Evolutionary conservation across 148 eudicot species (phyloP), one percentile per base, ranked within the genome.

Genomic region (Persicaria maculosa): DNA sequence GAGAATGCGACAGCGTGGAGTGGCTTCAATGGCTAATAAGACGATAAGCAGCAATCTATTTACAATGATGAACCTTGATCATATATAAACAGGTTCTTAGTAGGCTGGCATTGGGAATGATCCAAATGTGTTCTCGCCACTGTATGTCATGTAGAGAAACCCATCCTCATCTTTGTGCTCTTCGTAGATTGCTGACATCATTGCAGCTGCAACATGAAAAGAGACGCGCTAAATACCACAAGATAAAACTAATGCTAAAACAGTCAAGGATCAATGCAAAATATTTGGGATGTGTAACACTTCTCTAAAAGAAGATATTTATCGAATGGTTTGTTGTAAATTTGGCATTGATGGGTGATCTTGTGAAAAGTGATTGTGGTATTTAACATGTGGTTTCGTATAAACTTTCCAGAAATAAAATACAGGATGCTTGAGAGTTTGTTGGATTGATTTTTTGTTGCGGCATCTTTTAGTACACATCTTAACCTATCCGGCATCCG

Each of bases 141-240:
- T 93, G 92, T 93, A 93, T 16, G 98, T 89, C 98, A 93, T 93
- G 89, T 93, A 93, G 15, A 93, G 92, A 77, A 93, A 93, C 4
- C 98, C 98, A 84, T 93, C 98, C 82, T 93, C 98, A 20, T 93
- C 98, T 80, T 93, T 91, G 85, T 93, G 85, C 77, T 93, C 98
- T 82, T 93, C 98, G 54, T 91, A 93, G 47, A 93, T 93, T n/a
- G 98, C 87, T 79, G 97, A 91, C 98, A 93, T 90, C 97, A 92
- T 89, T 11, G 94, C 97, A 71, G 97, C 98, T 93, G 78, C 71
- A 73, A 68, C 7, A 73, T 20, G n/a, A 40, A 8, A 65, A 55
- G 40, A 11, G 15, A 71, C 16, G 14, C 16, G 20, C 9, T 71
- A 47, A 17, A 4, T 22, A 20, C 54, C 5, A 20, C 17, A 12